Evolutionary conservation across 176 grass and related monocot species (phyloP).

Genomic region (Juncus inflexus): DNA sequence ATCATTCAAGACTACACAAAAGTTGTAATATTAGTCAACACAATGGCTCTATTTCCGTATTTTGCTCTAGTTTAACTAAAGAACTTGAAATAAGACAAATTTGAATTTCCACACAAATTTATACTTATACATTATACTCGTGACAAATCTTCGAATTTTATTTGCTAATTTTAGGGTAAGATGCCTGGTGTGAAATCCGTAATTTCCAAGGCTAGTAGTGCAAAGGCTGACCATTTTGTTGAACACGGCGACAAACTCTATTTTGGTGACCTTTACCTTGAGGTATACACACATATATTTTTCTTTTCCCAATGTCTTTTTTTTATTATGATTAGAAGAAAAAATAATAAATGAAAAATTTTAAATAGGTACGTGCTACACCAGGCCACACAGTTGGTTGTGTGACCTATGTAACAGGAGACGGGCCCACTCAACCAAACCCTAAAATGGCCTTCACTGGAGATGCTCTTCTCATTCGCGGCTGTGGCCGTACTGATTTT

Average conservation of each 20-base stretch:
- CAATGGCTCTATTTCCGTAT: too few relatives aligned
- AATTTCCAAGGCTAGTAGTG: slow-evolving; percentile 65
- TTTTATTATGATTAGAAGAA: too few relatives aligned
- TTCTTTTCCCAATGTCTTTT: too few relatives aligned
- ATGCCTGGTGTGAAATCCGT: slow-evolving; percentile 67
- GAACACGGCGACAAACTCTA: slow-evolving; percentile 79
- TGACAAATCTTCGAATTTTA: slow-evolving; percentile 5
- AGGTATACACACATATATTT: slow-evolving; percentile 43
- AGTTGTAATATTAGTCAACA: too few relatives aligned
- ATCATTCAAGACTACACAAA: too few relatives aligned
- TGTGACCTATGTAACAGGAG: slow-evolving; percentile 90
- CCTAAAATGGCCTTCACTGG: slow-evolving; percentile 97
- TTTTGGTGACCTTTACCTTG: slow-evolving; percentile 81
- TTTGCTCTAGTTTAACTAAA: too few relatives aligned
- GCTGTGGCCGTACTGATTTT: slow-evolving; percentile 95
- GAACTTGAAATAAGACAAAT: too few relatives aligned
- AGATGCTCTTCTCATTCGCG: slow-evolving; percentile 80
- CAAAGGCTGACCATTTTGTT: slow-evolving; percentile 68
- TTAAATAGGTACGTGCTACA: slow-evolving; percentile 72
- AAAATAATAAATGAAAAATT: background rate
- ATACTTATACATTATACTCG: background rate
- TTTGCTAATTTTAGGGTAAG: slow-evolving; percentile 44
- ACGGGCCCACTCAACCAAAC: slow-evolving; percentile 56
- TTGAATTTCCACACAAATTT: background rate
- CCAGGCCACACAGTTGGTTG: slow-evolving; percentile 91